A percentile compares a stretch with the other conserved stretches of the same genome.
phyloP scores from a whole-genome alignment of 495 filamentous ascomycete species.

The Hypoxylon lienhwacheense region DNA sequence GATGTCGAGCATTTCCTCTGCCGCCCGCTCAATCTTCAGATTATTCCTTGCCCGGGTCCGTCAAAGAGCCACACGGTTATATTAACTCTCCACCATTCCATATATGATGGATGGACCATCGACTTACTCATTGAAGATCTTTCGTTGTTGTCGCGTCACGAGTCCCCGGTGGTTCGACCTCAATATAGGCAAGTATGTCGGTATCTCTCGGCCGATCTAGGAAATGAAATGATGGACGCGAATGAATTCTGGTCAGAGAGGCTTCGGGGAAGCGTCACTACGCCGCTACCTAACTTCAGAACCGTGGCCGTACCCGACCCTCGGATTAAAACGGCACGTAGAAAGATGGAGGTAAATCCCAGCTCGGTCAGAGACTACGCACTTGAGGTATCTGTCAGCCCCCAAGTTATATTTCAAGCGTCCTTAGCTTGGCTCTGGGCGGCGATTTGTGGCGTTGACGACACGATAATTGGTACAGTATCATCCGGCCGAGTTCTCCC shows the following conservation, averaged over 20 bases:
- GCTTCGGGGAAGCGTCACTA: slow-evolving; percentile 49
- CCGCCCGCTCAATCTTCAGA: slow-evolving; percentile 59
- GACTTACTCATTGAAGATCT: slow-evolving; percentile 71
- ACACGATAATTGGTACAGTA: slow-evolving; percentile 74
- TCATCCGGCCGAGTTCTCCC: slow-evolving; percentile 74
- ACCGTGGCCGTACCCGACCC: slow-evolving; percentile 15
- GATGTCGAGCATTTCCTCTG: slow-evolving; percentile 49
- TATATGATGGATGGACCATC: slow-evolving; percentile 86
- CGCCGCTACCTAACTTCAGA: slow-evolving; percentile 47
- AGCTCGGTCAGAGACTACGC: slow-evolving; percentile 14
- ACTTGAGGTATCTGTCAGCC: slow-evolving; percentile 28
- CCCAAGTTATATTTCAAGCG: slow-evolving; percentile 72
- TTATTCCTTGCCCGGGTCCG: slow-evolving; percentile 31
- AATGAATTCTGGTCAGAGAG: slow-evolving; percentile 59
- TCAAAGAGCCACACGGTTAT: slow-evolving; percentile 27
- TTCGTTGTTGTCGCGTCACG: slow-evolving; percentile 41
- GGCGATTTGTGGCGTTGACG: slow-evolving; percentile 61
- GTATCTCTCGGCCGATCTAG: slow-evolving; percentile 3
- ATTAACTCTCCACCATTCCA: slow-evolving; percentile 64
- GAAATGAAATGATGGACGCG: slow-evolving; percentile 23
- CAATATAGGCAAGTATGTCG: slow-evolving; percentile 53
- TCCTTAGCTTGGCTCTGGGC: slow-evolving; percentile 67
- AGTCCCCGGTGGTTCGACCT: slow-evolving; percentile 43
- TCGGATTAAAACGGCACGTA: slow-evolving; percentile 11
- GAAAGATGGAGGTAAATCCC: slow-evolving; percentile 34